Evolutionary conservation across 345 rosid genomes (phyloP).

Genomic region (Eucalyptus decipiens): DNA sequence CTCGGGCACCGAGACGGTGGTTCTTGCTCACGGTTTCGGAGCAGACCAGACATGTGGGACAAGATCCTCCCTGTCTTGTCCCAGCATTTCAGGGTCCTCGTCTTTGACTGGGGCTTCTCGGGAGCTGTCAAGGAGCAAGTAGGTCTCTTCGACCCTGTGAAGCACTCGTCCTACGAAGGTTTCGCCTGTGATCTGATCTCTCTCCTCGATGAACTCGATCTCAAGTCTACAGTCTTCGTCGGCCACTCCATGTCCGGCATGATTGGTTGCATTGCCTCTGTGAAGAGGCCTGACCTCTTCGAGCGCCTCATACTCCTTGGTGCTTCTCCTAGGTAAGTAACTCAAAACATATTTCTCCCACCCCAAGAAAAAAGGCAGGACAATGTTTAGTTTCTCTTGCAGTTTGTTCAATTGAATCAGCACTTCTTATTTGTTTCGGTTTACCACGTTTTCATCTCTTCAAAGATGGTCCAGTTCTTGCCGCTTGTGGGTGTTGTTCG

Average conservation of each 20-base stretch:
- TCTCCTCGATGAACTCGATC: slow-evolving; percentile 40
- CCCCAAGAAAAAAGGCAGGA: not conserved
- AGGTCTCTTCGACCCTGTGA: slow-evolving; percentile 40
- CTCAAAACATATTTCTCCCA: not conserved
- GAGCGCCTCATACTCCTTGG: slow-evolving; percentile 38
- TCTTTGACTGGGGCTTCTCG: slow-evolving; percentile 74
- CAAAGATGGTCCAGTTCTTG: not conserved
- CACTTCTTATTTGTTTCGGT: not conserved
- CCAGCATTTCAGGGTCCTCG: slow-evolving; percentile 26
- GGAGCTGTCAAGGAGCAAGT: slow-evolving; percentile 44
- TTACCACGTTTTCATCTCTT: not conserved
- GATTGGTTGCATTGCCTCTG: slow-evolving; percentile 77
- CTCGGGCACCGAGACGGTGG: slow-evolving; percentile 19
- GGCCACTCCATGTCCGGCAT: slow-evolving; percentile 90
- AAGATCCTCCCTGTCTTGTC: slow-evolving; percentile 39
- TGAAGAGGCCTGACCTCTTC: slow-evolving; percentile 61
- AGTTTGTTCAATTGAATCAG: not conserved
- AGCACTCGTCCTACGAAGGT: slow-evolving; percentile 40
- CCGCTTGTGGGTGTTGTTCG: not conserved
- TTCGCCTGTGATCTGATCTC: slow-evolving; percentile 49
- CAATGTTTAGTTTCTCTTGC: not conserved
- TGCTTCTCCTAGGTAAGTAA: slow-evolving; percentile 66
- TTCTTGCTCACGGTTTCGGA: slow-evolving; percentile 72
- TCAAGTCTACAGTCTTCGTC: slow-evolving; percentile 29
- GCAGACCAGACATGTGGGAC: slow-evolving; percentile 58